Evolutionary conservation across 2,329 filamentous ascomycete genomes (phyloP).

Genomic region (Xylaria sp.): DNA sequence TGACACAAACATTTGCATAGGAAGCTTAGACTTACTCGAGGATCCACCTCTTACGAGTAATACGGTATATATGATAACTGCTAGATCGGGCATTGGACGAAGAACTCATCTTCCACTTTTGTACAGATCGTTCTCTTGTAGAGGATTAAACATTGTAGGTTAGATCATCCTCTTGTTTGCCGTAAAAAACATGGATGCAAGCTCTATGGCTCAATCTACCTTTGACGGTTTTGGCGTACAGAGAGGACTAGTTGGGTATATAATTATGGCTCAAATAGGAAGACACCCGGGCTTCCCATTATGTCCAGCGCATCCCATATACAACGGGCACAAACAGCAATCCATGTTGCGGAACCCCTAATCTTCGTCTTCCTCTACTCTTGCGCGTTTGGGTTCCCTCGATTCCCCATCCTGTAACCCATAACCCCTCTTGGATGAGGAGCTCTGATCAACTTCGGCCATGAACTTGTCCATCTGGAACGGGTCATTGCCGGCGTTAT

Average conservation of each 20-base stretch:
- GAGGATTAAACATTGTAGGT: not conserved
- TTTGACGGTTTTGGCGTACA: constrained; percentile 1
- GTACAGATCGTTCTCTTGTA: not conserved
- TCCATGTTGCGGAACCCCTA: constrained; percentile 29
- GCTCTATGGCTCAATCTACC: not conserved
- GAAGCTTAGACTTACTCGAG: too few relatives aligned
- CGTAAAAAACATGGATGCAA: not conserved
- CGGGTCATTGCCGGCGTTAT: constrained; percentile 73
- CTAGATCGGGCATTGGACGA: not conserved
- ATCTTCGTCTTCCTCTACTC: constrained; percentile 74
- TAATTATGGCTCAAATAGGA: not conserved
- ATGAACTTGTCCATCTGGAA: constrained; percentile 97
- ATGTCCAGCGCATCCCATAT: not conserved
- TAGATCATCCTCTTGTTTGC: not conserved
- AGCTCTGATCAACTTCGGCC: constrained; percentile 75
- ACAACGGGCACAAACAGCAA: constrained; percentile 1
- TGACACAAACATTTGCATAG: not conserved
- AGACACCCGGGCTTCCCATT: not conserved
- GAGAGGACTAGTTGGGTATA: not conserved
- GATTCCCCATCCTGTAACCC: constrained; percentile 76
- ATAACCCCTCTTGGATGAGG: constrained; percentile 76
- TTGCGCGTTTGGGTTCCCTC: constrained; percentile 75
- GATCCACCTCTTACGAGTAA: too few relatives aligned
- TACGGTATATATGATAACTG: not conserved
- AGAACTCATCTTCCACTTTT: not conserved